phyloP scores from a whole-genome alignment of 495 filamentous ascomycete species.

The Penicillium manginii region DNA sequence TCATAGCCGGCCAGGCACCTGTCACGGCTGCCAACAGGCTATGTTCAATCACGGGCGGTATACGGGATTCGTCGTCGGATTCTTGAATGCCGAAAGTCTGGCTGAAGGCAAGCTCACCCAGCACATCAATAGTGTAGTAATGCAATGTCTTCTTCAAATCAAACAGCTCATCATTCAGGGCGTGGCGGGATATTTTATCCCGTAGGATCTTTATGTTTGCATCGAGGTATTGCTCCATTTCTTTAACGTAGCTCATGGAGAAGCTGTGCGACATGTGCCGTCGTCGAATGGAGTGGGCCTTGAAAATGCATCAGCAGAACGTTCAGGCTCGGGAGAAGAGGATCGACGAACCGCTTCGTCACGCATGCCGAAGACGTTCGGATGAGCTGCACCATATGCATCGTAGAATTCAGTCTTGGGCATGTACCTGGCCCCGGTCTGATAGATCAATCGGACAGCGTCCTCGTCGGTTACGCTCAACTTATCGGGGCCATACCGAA shows the following conservation, averaged over 20 bases:
- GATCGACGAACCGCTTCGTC: slow-evolving; percentile 12
- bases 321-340: background rate
- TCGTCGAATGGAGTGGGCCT: slow-evolving; percentile 15
- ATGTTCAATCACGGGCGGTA: slow-evolving; percentile 15
- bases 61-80: slow-evolving; percentile 10
- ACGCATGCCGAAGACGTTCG: slow-evolving; percentile 17
- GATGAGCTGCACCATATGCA: slow-evolving; percentile 19
- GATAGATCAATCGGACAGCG: slow-evolving; percentile 13
- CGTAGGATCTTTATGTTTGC: slow-evolving; percentile 13
- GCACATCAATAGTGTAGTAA: slow-evolving; percentile 13
- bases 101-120: slow-evolving; percentile 16
- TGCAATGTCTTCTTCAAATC: slow-evolving; percentile 15
- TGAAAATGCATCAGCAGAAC: background rate
- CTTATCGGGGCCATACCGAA: slow-evolving; percentile 20
- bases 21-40: slow-evolving; percentile 18
- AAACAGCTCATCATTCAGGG: slow-evolving; percentile 5
- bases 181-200: slow-evolving; percentile 5
- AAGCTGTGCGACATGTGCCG: slow-evolving; percentile 20
- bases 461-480: slow-evolving; percentile 17
- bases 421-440: slow-evolving; percentile 14
- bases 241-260: slow-evolving; percentile 17
- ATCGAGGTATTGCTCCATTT: slow-evolving; percentile 17
- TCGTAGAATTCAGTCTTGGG: slow-evolving; percentile 20
- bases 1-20: slow-evolving; percentile 19
- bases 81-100: slow-evolving; percentile 15